Percentiles rank a stretch among this genome's conserved stretches.
phyloP scores from a whole-genome alignment of 2,329 filamentous ascomycete species.

The Hymenoscyphus linearis region DNA sequence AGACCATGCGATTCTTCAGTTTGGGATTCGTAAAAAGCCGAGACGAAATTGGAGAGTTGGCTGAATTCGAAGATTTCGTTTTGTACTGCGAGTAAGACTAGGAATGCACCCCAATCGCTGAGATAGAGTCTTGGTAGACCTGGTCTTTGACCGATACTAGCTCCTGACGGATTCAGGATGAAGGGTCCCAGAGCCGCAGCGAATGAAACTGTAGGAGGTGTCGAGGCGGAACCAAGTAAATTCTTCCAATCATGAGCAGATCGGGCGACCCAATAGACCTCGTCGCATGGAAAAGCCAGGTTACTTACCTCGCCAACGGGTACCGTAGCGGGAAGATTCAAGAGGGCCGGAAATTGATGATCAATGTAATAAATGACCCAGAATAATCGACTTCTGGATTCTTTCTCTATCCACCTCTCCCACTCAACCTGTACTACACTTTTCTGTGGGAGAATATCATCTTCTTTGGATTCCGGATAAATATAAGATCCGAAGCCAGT shows the following conservation, averaged over 20 bases:
- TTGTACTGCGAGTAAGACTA: constrained; percentile 22
- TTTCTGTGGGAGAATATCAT: not conserved
- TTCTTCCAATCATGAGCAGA: constrained; percentile 24
- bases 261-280: constrained; percentile 23
- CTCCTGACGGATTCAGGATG: constrained; percentile 9
- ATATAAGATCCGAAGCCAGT: constrained; percentile 10
- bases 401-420: constrained; percentile 20
- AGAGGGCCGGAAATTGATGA: constrained; percentile 20
- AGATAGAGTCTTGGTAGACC: constrained; percentile 17
- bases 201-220: constrained; percentile 21
- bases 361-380: constrained; percentile 26
- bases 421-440: constrained; percentile 14
- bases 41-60: constrained; percentile 18
- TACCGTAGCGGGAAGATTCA: constrained; percentile 23
- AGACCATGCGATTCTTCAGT: not conserved
- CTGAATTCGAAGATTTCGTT: constrained; percentile 19
- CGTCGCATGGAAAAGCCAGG: constrained; percentile 24
- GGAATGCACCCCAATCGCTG: constrained; percentile 23
- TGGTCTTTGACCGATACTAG: constrained; percentile 1
- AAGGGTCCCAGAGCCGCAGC: constrained; percentile 24
- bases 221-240: constrained; percentile 18
- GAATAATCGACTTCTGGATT: constrained; percentile 20
- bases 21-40: constrained; percentile 12
- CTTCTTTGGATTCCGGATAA: not conserved
- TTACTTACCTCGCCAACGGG: constrained; percentile 21